Evolutionary conservation across 2,329 filamentous ascomycete species (phyloP), one percentile per base, ranked within the genome.

Genomic region (Pseudocercospora cruenta): DNA sequence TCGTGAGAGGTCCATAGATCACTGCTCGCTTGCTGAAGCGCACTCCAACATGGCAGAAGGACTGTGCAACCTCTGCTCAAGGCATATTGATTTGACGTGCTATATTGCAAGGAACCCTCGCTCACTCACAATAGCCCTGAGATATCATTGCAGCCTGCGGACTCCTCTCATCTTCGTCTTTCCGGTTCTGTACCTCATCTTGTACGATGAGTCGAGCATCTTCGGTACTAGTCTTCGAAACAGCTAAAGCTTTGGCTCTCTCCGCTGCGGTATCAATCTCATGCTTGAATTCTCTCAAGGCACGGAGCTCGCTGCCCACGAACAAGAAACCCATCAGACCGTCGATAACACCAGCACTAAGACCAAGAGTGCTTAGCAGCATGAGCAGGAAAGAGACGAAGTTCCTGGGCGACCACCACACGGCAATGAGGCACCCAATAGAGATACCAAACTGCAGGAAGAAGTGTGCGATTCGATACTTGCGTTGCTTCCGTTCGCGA

Each of bases 241-340:
- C 61, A 45, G 45, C 28, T 22, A 54, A 24, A 33, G 31, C 66
- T 58, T 66, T 65, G 22, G 77, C 78, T 53, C 67, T 68, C 28
- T 70, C 67, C 67, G 77, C 88, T 12, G 90, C 90, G 76, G 91
- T 94, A 59, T 82, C 82, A 26, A 98, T 89, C 79, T 99, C 95
- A 91, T 93, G 97, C 77, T 95, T 88, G 80, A 98, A 98, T 81
- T 99, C 95, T 73, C 88, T 90, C 62, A 99, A 81, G 3, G 91
- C 90, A 65, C 93, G 86, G 66, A 97, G 80, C 81, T 99, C 95
- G 67, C 88, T 89, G 10, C 90, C 89, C 65, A 97, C 90, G 77
- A 99, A 99, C 58, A 98, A 79, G 0, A 95, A 85, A 0, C 93
- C 91, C 77, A 98, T 91, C 47, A 98, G 80, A 0, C 94, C 94